Evolutionary conservation across 345 rosid species (phyloP).

Genomic region (Melastoma malabathricum): DNA sequence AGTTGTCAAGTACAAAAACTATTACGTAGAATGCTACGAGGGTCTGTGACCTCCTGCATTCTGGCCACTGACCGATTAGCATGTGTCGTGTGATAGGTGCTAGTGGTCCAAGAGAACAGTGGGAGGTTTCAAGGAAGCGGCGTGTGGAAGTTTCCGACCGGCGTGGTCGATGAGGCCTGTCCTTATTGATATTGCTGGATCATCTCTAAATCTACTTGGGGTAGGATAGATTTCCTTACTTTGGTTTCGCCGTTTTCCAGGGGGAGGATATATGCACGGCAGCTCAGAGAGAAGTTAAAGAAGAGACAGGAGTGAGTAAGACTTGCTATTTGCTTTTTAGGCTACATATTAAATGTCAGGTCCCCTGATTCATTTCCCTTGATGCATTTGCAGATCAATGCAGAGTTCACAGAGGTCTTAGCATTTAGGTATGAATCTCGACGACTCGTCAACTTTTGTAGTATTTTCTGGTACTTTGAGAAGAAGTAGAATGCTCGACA

Average conservation of each 20-base stretch:
- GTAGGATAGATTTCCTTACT: neutral
- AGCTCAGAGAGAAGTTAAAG: slow-evolving; percentile 80
- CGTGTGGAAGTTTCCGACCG: slow-evolving; percentile 83
- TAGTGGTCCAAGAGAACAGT: slow-evolving; percentile 70
- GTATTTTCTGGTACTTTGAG: no score
- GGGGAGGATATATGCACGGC: slow-evolving; percentile 73
- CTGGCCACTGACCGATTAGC: neutral
- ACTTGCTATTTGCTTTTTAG: neutral
- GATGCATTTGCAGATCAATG: slow-evolving; percentile 47
- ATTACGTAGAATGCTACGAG: neutral
- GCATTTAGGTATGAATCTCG: slow-evolving; percentile 54
- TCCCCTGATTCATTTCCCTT: neutral
- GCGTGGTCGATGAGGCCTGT: slow-evolving; percentile 61
- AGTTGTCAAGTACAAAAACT: no score
- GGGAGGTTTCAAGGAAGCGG: slow-evolving; percentile 48
- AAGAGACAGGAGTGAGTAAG: slow-evolving; percentile 79
- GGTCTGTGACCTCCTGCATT: slow-evolving; percentile 1
- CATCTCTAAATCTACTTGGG: neutral
- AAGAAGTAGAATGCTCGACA: no score
- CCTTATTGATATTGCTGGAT: neutral
- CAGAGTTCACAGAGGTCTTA: slow-evolving; percentile 62
- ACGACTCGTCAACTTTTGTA: no score
- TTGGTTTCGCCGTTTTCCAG: slow-evolving; percentile 19
- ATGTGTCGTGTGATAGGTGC: slow-evolving; percentile 26
- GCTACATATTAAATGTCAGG: no score